Evolutionary conservation across 345 rosid genomes (phyloP).

Genomic region (Trapa bicornis): DNA sequence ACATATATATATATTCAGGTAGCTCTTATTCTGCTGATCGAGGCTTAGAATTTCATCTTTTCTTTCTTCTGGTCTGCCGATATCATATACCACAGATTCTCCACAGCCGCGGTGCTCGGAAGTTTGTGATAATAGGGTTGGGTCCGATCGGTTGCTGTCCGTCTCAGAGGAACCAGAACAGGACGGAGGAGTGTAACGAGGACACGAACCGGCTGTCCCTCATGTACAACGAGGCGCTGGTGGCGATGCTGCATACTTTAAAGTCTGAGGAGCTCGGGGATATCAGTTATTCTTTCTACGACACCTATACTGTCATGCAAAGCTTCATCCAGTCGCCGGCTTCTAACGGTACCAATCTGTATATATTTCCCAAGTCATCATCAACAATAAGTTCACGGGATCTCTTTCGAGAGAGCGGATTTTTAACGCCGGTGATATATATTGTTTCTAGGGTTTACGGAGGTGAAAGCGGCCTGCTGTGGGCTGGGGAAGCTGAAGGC

Average conservation of each 20-base stretch:
- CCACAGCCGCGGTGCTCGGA: slow-evolving; percentile 33
- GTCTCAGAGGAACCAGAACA: slow-evolving; percentile 24
- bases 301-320: slow-evolving; percentile 27
- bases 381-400: no score
- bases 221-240: slow-evolving; percentile 33
- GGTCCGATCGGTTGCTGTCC: slow-evolving; percentile 52
- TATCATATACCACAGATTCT: slow-evolving; percentile 21
- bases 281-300: slow-evolving; percentile 41
- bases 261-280: slow-evolving; percentile 22
- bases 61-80: not conserved
- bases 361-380: no score
- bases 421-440: not conserved
- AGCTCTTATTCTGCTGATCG: no score
- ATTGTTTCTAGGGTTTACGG: slow-evolving; percentile 35
- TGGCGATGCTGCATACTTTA: slow-evolving; percentile 26
- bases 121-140: slow-evolving; percentile 38
- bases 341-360: slow-evolving; percentile 23
- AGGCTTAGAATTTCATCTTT: no score
- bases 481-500: slow-evolving; percentile 63
- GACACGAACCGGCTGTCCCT: slow-evolving; percentile 26
- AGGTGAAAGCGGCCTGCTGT: slow-evolving; percentile 69
- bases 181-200: slow-evolving; percentile 31
- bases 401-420: not conserved
- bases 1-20: not conserved
- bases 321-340: slow-evolving; percentile 38